Evolutionary conservation across 2,329 filamentous ascomycete genomes (phyloP), one percentile per base, ranked within the genome.

Genomic region (Canariomyces notabilis): DNA sequence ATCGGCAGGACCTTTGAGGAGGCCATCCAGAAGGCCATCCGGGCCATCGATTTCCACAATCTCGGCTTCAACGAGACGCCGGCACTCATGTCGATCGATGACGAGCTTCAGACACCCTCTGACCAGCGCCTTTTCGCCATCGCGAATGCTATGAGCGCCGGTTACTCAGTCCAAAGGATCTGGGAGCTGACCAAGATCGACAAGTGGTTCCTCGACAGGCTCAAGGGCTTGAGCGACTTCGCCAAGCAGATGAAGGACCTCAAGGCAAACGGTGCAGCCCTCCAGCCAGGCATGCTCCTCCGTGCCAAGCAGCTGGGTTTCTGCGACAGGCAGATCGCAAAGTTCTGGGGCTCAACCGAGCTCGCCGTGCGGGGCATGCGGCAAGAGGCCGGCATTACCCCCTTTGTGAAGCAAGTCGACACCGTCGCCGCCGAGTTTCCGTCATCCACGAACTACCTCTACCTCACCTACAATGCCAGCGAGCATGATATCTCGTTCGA

Each of bases 181-280:
- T 96, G 90, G 89, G 87, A 96, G 66, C 77, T 97, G 73, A 98
- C 93, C 61, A 89, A 91, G 72, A 98, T 98, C 59, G 93, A 97
- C 72, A 95, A 94, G 69, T 98, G 93, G 93, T 98, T 97, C 75
- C 72, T 98, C 56, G 83, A 80, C 68, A 90, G 89, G 67, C 82
- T 98, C 48, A 95, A 95, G 79, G 84, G 85, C 21, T 74, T 98
- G 8, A 95, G 83, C 67, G 80, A 95, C 70, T 96, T 97, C 59
- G 83, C 83, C 63, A 91, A 89, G 69, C 67, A 77, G 19, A 87
- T 96, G 81, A 75, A 77, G 49, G 75, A 73, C 38, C 87, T 82
- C 68, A 77, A 64, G 53, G 76, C 76, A 11, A 77, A 73, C 55
- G 83, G 89, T 36, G 79, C 85, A 46, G 80, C 75, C 38, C 74